Conservation (phyloP, 2,329 filamentous ascomycete genomes). For the Pseudonectria foliicola region DNA sequence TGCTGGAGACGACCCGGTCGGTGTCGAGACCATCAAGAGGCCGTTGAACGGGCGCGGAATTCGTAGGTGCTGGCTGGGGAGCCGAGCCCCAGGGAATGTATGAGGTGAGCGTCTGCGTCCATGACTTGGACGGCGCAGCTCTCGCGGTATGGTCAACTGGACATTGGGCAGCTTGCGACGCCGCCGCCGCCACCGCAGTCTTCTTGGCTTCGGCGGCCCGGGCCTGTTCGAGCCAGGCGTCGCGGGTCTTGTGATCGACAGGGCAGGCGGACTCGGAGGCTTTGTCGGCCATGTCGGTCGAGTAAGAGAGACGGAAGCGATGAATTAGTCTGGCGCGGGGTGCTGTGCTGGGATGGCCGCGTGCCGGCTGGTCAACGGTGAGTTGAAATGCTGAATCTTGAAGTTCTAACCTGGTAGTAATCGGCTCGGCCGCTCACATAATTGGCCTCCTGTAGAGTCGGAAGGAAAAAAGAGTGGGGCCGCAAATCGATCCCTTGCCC, state of each 20-base stretch:
- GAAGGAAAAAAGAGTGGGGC: no score
- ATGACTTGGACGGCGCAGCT: slow-evolving; percentile 28
- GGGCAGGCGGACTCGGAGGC: slow-evolving; percentile 53
- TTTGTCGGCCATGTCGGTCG: slow-evolving; percentile 23
- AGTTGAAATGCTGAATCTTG: neutral
- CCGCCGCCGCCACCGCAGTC: slow-evolving; percentile 7
- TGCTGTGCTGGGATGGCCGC: neutral
- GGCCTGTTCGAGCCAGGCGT: slow-evolving; percentile 74
- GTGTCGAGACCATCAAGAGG: slow-evolving; percentile 43
- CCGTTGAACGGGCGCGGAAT: slow-evolving; percentile 5
- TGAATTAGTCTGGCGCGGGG: neutral
- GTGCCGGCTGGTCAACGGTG: slow-evolving; percentile 1
- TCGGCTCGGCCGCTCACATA: no score
- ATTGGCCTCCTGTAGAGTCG: no score
- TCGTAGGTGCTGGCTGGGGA: slow-evolving; percentile 13
- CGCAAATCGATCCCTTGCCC: no score
- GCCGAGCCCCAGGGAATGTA: slow-evolving; percentile 35
- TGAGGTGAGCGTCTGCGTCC: slow-evolving; percentile 36
- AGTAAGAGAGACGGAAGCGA: no score
- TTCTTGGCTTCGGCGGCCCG: slow-evolving; percentile 39
- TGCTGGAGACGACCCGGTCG: slow-evolving; percentile 70
- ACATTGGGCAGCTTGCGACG: slow-evolving; percentile 17
- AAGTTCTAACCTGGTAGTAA: neutral
- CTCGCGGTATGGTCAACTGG: slow-evolving; percentile 27
- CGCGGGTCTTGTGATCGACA: slow-evolving; percentile 82